phyloP scores from a whole-genome alignment of 1,139 yeast species.

The Entelexis paramagnoliae region DNA sequence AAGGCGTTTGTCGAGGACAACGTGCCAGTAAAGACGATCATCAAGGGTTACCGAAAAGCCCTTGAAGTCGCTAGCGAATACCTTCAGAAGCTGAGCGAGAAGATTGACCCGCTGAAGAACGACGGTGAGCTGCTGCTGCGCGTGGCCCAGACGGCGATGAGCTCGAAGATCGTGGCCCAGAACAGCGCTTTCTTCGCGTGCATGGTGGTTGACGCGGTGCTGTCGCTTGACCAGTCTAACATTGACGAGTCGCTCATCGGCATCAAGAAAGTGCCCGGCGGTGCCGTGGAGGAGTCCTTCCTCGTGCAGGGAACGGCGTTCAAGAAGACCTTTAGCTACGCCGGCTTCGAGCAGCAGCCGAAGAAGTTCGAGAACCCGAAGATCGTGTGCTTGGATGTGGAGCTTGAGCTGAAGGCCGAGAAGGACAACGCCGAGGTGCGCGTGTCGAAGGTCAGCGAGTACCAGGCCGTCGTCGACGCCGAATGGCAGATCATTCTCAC shows the following conservation, averaged over 20 bases:
- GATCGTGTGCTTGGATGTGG: slow-evolving; percentile 78
- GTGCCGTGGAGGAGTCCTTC: slow-evolving; percentile 86
- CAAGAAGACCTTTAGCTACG: slow-evolving; percentile 92
- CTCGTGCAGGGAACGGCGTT: slow-evolving; percentile 93
- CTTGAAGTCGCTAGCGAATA: slow-evolving; percentile 63
- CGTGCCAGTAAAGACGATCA: slow-evolving; percentile 76
- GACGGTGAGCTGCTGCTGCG: slow-evolving; percentile 64
- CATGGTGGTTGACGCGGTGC: slow-evolving; percentile 94
- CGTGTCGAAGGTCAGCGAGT: slow-evolving; percentile 84
- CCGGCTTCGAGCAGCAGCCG: slow-evolving; percentile 98
- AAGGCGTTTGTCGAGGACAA: slow-evolving; percentile 91
- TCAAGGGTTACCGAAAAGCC: slow-evolving; percentile 81
- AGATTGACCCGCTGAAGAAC: slow-evolving; percentile 44
- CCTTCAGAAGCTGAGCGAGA: slow-evolving; percentile 65
- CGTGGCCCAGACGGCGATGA: slow-evolving; percentile 97
- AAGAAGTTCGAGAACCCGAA: slow-evolving; percentile 71
- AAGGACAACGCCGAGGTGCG: slow-evolving; percentile 99
- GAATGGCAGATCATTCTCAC: slow-evolving; percentile 92
- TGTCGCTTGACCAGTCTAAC: slow-evolving; percentile 56
- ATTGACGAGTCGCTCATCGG: slow-evolving; percentile 88
- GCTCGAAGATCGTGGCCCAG: slow-evolving; percentile 80
- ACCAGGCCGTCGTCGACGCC: slow-evolving; percentile 94
- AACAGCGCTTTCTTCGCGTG: slow-evolving; percentile 84
- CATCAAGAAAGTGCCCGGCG: slow-evolving; percentile 90
- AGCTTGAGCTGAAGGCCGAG: slow-evolving; percentile 92